Evolutionary conservation across 768 basidiomycete species (phyloP).

Genomic region (Pleurotus salmoneostramineus): DNA sequence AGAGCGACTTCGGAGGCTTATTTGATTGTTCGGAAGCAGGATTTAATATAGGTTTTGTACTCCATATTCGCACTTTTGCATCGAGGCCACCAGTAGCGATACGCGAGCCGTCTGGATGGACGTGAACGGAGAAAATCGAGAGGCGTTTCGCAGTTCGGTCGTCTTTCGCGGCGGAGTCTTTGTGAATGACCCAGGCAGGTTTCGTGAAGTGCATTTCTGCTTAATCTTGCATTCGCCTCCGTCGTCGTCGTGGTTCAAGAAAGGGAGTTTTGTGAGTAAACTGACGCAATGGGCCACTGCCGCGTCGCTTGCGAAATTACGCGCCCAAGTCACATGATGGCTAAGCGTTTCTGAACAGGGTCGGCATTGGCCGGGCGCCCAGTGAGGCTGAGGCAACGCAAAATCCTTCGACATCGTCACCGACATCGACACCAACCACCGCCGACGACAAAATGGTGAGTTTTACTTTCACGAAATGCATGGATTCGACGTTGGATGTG

Average conservation of each 20-base stretch:
- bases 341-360: not conserved
- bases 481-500: too few relatives aligned
- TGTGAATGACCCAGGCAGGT: slow-evolving; percentile 76
- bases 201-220: slow-evolving; percentile 77
- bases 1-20: slow-evolving; percentile 80
- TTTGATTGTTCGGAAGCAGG: slow-evolving; percentile 61
- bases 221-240: not conserved
- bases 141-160: slow-evolving; percentile 62
- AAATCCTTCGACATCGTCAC: not conserved
- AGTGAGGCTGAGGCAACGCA: not conserved
- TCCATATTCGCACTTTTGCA: slow-evolving; percentile 96
- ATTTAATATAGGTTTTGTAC: slow-evolving; percentile 91
- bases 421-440: not conserved
- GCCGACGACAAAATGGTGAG: slow-evolving; percentile 8
- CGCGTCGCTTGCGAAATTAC: too few relatives aligned
- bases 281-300: not conserved
- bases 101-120: slow-evolving; percentile 93
- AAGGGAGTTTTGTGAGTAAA: not conserved
- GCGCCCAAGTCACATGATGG: too few relatives aligned
- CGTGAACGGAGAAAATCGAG: slow-evolving; percentile 89
- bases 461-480: not conserved
- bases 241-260: not conserved
- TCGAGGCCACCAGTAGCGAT: slow-evolving; percentile 98
- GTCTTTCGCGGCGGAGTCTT: slow-evolving; percentile 58
- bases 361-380: not conserved